Evolutionary conservation across 2,329 filamentous ascomycete genomes (phyloP).

Genomic region (Neocucurbitaria cava): DNA sequence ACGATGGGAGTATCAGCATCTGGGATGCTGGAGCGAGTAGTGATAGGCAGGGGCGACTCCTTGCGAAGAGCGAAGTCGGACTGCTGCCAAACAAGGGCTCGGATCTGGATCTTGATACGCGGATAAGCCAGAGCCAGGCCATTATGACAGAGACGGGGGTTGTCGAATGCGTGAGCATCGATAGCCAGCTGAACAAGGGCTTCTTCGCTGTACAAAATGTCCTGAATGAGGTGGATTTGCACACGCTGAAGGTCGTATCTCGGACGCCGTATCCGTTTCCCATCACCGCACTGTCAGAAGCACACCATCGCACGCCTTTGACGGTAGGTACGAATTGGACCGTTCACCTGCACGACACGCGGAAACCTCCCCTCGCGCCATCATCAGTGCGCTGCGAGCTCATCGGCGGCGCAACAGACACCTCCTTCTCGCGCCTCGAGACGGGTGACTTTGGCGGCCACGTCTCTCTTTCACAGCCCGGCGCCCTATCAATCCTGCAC

Average conservation of each 20-base stretch:
- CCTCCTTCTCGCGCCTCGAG: constrained; percentile 53
- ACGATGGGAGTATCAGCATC: constrained; percentile 85
- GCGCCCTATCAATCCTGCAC: constrained; percentile 83
- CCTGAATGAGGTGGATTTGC: constrained; percentile 82
- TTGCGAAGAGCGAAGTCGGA: constrained; percentile 70
- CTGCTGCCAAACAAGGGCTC: constrained; percentile 67
- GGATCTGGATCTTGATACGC: constrained; percentile 50
- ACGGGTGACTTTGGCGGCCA: constrained; percentile 63
- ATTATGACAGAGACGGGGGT: constrained; percentile 75
- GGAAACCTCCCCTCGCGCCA: constrained; percentile 49
- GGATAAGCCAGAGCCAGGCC: constrained; percentile 54
- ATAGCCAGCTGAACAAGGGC: constrained; percentile 70
- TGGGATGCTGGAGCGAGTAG: constrained; percentile 69
- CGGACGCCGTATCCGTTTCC: constrained; percentile 78
- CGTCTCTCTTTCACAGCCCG: constrained; percentile 78
- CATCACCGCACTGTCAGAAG: constrained; percentile 81
- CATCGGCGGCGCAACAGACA: constrained; percentile 27
- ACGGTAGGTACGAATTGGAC: constrained; percentile 84
- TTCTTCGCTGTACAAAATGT: constrained; percentile 81
- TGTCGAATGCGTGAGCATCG: constrained; percentile 83
- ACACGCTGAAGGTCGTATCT: constrained; percentile 72
- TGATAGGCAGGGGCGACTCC: constrained; percentile 69
- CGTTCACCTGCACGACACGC: constrained; percentile 82
- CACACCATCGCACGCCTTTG: constrained; percentile 70
- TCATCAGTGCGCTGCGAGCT: constrained; percentile 36